Conservation (phyloP, 2,329 filamentous ascomycete genomes). For the Thelonectria blattea region DNA sequence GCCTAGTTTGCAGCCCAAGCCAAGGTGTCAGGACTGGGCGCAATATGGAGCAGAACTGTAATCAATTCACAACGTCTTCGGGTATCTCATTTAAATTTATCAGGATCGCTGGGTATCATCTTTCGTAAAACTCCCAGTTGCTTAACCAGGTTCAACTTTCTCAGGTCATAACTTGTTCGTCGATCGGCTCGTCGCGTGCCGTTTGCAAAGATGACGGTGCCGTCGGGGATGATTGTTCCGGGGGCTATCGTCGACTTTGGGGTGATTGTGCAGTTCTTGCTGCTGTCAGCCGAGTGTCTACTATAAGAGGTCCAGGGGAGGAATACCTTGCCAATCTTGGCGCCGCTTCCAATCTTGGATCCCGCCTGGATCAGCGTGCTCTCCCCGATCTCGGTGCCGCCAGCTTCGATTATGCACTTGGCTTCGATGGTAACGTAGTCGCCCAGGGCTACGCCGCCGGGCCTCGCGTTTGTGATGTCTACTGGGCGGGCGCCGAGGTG, state of each 20-base stretch:
- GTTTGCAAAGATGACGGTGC: slow-evolving; percentile 72
- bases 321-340: slow-evolving; percentile 67
- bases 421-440: slow-evolving; percentile 69
- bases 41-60: too few species aligned
- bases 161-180: slow-evolving; percentile 66
- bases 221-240: slow-evolving; percentile 66
- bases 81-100: slow-evolving; percentile 51
- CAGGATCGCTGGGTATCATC: slow-evolving; percentile 69
- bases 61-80: too few species aligned
- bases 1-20: too few species aligned
- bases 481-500: slow-evolving; percentile 56
- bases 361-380: slow-evolving; percentile 66
- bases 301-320: background rate
- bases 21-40: too few species aligned
- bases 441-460: slow-evolving; percentile 60
- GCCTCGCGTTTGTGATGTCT: slow-evolving; percentile 32
- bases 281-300: background rate
- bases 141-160: slow-evolving; percentile 67
- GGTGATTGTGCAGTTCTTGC: slow-evolving; percentile 73
- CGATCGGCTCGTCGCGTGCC: slow-evolving; percentile 64
- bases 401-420: slow-evolving; percentile 65
- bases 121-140: slow-evolving; percentile 72
- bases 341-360: slow-evolving; percentile 63
- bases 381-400: slow-evolving; percentile 66
- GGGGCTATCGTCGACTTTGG: slow-evolving; percentile 65